Percentiles rank a stretch among this genome's conserved stretches.
phyloP scores from a whole-genome alignment of 768 basidiomycete species.

The Suillus paluster region DNA sequence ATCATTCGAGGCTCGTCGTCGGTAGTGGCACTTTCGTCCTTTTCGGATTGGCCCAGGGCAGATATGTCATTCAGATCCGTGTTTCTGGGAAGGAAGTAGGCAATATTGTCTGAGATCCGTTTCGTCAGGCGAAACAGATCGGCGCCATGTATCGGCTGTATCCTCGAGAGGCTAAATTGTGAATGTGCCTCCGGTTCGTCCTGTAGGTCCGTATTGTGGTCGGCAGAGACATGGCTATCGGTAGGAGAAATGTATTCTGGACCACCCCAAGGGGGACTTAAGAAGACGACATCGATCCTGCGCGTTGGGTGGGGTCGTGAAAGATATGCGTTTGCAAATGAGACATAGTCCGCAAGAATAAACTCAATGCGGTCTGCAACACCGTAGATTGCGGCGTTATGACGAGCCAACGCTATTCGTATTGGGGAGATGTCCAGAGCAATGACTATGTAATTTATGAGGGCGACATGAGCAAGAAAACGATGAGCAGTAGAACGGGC shows the following conservation, averaged over 20 bases:
- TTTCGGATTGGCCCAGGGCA: slow-evolving; percentile 32
- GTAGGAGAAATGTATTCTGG: slow-evolving; percentile 63
- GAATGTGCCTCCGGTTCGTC: slow-evolving; percentile 40
- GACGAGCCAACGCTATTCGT: slow-evolving; percentile 87
- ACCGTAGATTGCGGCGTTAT: slow-evolving; percentile 93
- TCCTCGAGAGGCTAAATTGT: slow-evolving; percentile 69
- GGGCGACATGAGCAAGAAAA: slow-evolving; percentile 7
- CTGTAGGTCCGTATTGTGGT: neutral
- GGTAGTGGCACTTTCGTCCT: slow-evolving; percentile 5
- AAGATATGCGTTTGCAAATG: slow-evolving; percentile 68
- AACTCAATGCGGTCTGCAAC: slow-evolving; percentile 96
- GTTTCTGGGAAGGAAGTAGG: slow-evolving; percentile 90
- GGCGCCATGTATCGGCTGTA: slow-evolving; percentile 81
- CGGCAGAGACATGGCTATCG: slow-evolving; percentile 12
- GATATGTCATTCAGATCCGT: slow-evolving; percentile 74
- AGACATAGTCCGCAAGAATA: slow-evolving; percentile 81
- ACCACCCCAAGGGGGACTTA: slow-evolving; percentile 98
- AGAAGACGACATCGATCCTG: slow-evolving; percentile 86
- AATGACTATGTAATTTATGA: slow-evolving; percentile 73
- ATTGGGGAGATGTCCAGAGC: slow-evolving; percentile 87
- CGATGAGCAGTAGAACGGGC: neutral
- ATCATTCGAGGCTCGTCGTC: slow-evolving; percentile 53
- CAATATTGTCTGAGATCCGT: slow-evolving; percentile 78
- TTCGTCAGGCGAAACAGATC: slow-evolving; percentile 80
- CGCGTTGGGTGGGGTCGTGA: slow-evolving; percentile 39